These are phyloP conservation scores for Candida manassasensis DNA, from an alignment of 805 yeast genomes.

Conservation along the genomic window DNA sequence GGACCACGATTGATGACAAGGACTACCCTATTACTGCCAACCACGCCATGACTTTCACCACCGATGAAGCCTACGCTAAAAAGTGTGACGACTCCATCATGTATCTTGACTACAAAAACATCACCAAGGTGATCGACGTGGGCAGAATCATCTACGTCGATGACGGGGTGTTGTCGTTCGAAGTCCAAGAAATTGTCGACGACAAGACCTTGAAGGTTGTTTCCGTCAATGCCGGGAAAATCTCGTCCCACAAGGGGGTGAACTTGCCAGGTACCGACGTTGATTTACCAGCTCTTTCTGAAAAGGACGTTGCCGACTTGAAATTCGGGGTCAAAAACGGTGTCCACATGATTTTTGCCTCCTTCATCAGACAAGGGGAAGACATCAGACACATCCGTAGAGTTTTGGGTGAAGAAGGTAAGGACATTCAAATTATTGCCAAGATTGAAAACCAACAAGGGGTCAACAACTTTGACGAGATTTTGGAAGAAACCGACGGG, in stretches of 20 bases:
- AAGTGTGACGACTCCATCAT: slow-evolving; percentile 73
- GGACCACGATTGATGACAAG: slow-evolving; percentile 74
- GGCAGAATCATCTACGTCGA: slow-evolving; percentile 94
- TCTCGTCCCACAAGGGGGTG: slow-evolving; percentile 98
- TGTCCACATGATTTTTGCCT: slow-evolving; percentile 98
- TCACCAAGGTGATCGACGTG: slow-evolving; percentile 82
- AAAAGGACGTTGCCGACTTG: slow-evolving; percentile 91
- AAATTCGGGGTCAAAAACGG: slow-evolving; percentile 94
- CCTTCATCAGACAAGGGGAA: slow-evolving; percentile 91
- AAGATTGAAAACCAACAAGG: slow-evolving; percentile 99
- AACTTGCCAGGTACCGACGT: slow-evolving; percentile 98
- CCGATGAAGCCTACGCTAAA: slow-evolving; percentile 74
- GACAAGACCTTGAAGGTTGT: slow-evolving; percentile 76
- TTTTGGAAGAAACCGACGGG: slow-evolving; percentile 92
- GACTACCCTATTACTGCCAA: slow-evolving; percentile 82
- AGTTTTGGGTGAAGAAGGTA: slow-evolving; percentile 96
- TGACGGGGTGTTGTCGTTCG: slow-evolving; percentile 96
- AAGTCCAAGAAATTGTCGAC: slow-evolving; percentile 81
- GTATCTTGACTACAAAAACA: slow-evolving; percentile 93
- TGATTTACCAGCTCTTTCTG: slow-evolving; percentile 95
- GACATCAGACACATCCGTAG: slow-evolving; percentile 88
- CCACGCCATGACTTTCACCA: slow-evolving; percentile 91
- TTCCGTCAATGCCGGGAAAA: slow-evolving; percentile 91
- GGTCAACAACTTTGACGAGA: slow-evolving; percentile 98
- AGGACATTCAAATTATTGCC: slow-evolving; percentile 91